Base-by-base conservation (phyloP, 352 stramenopile species). In the Halophytophthora polymorphica region DNA sequence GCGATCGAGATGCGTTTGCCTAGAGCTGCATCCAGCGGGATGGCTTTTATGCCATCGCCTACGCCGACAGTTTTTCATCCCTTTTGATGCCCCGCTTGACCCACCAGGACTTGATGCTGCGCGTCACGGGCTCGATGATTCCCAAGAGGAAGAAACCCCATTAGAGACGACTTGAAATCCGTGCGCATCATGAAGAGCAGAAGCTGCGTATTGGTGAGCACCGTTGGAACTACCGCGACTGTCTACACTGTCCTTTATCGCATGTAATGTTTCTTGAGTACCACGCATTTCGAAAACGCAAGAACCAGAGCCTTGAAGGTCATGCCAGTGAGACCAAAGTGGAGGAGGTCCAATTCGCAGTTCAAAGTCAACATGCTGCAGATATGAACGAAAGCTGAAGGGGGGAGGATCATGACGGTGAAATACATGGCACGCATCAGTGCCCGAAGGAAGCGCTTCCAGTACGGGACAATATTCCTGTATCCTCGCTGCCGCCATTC, bases 171-270 rank as follows among this genome's bases (percentile, higher is more conserved):
- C 14, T 48, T 23, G 41, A 23, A 14, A 13, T 46, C 46, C 2
- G 45, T n/a, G n/a, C n/a, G n/a, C n/a, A 63, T 15, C 15, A 58
- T 14, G 6, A 63, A 47, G 18, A 63, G 22, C 0, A 41, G 51
- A 2, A 58, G 19, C 15, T 53, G 52, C 4, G 48, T 62, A 33
- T 62, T 62, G 41, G 53, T 58, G n/a, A 63, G 36, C 10, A 63
- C 42, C 12, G 55, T 53, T 1, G 55, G 49, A 10, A 53, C 55
- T 8, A 47, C 50, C 2, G 56, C 49, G 12, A 50, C 36, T 10
- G 59, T 29, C 17, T 59, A 59, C 11, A 54, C 47, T 12, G 46
- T 51, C 15, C 29, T 46, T 11, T 42, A 4, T 1, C 53, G 25
- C 15, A 50, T 42, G 17, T 36, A 23, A 22, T 33, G 18, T 28